A percentile compares a stretch with the other conserved stretches of the same genome.
Evolutionary conservation across 805 yeast species (phyloP).

Genomic region (Nakazawaea siamensis): DNA sequence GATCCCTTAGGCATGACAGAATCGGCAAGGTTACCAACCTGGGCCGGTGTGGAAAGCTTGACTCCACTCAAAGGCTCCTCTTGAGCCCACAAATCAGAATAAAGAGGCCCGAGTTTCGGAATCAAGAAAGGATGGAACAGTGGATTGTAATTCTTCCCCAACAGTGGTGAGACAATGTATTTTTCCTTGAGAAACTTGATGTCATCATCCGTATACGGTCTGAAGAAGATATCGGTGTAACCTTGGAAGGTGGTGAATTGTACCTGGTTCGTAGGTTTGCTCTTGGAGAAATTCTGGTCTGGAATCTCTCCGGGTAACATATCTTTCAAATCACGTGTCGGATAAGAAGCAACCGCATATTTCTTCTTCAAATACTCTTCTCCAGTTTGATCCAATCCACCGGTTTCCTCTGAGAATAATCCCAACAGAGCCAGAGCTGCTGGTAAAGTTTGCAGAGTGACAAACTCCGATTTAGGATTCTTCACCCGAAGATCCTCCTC

Average conservation of each 20-base stretch:
- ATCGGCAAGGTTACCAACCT: background rate
- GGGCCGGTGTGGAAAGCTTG: constrained; percentile 6
- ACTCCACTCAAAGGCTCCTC: constrained; percentile 47
- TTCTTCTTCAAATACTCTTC: constrained; percentile 66
- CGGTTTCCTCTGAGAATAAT: constrained; percentile 50
- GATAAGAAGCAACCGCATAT: constrained; percentile 88
- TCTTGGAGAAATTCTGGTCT: constrained; percentile 72
- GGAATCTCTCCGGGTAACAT: constrained; percentile 87
- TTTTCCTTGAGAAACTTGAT: constrained; percentile 60
- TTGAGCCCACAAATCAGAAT: constrained; percentile 79
- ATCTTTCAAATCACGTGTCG: constrained; percentile 65
- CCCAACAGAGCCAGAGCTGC: constrained; percentile 58
- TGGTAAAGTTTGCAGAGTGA: constrained; percentile 60
- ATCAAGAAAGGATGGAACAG: constrained; percentile 63
- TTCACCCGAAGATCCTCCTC: constrained; percentile 53
- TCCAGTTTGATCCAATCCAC: constrained; percentile 58
- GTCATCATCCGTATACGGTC: constrained; percentile 76
- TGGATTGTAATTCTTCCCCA: constrained; percentile 51
- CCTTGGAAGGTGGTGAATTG: constrained; percentile 84
- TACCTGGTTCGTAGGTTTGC: constrained; percentile 84
- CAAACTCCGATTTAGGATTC: constrained; percentile 73
- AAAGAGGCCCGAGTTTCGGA: constrained; percentile 80
- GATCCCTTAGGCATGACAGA: constrained; percentile 46
- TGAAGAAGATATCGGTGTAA: constrained; percentile 77
- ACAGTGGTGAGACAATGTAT: constrained; percentile 42